Conservation (phyloP, 345 rosid species). For the Raphanus raphanistrum region DNA sequence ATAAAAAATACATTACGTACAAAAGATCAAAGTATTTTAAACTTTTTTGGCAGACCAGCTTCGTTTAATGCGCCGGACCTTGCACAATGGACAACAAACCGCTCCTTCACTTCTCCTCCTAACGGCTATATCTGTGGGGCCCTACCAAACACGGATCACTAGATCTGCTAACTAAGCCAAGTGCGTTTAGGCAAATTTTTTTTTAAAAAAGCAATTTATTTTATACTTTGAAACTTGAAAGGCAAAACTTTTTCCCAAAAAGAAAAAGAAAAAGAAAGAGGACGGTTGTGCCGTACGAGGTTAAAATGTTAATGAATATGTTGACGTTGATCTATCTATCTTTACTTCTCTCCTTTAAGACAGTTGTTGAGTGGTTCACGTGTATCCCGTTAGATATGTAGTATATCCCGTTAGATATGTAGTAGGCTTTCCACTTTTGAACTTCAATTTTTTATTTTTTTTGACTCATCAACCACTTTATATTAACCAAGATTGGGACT, state of each 20-base stretch:
- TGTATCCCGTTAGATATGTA: not conserved
- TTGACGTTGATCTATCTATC: constrained; percentile 29
- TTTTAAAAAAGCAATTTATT: not conserved
- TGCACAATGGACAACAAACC: constrained; percentile 16
- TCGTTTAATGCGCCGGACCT: constrained; percentile 34
- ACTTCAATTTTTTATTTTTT: not conserved
- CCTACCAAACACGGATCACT: not conserved
- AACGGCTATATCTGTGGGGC: constrained; percentile 39
- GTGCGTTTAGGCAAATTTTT: not conserved
- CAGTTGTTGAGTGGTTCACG: constrained; percentile 20
- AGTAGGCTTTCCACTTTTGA: constrained; percentile 3
- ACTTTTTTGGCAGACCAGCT: constrained; percentile 16
- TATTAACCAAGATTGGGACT: too few relatives aligned
- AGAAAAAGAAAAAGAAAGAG: not conserved
- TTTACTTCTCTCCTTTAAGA: not conserved
- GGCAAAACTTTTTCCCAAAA: not conserved
- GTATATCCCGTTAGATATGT: not conserved
- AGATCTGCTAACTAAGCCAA: constrained; percentile 1
- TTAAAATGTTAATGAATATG: constrained; percentile 11
- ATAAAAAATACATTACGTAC: not conserved
- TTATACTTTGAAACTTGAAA: constrained; percentile 21
- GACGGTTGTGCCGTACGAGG: constrained; percentile 36
- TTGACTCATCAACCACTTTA: too few relatives aligned
- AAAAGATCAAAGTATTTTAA: constrained; percentile 14
- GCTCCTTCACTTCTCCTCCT: constrained; percentile 27